Conservation (phyloP, 2,329 filamentous ascomycete genomes). For the Claviceps citrina region DNA sequence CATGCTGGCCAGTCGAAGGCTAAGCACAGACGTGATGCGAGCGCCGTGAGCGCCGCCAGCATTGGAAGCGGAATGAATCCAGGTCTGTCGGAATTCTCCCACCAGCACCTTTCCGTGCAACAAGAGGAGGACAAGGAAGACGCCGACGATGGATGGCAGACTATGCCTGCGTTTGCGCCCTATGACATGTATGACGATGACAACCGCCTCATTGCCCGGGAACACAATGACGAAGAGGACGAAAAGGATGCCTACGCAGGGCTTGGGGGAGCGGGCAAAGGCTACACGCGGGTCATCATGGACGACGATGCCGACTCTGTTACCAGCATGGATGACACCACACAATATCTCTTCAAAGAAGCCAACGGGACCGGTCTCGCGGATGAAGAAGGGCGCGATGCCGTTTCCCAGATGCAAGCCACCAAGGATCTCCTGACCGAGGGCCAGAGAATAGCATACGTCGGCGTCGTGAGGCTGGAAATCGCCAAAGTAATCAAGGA, state of each 20-base stretch:
- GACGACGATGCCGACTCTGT: slow-evolving; percentile 90
- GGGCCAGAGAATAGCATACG: slow-evolving; percentile 89
- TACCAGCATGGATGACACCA: slow-evolving; percentile 95
- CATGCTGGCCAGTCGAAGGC: slow-evolving; percentile 6
- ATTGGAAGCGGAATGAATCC: slow-evolving; percentile 8
- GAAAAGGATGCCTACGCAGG: slow-evolving; percentile 55
- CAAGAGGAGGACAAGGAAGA: slow-evolving; percentile 35
- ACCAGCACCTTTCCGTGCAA: slow-evolving; percentile 57
- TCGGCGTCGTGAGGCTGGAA: slow-evolving; percentile 71
- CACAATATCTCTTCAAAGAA: slow-evolving; percentile 84
- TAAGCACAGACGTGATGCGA: slow-evolving; percentile 22
- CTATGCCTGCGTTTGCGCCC: slow-evolving; percentile 83
- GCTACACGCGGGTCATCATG: slow-evolving; percentile 86
- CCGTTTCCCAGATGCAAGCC: slow-evolving; percentile 79
- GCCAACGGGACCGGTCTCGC: slow-evolving; percentile 39
- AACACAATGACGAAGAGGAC: slow-evolving; percentile 57
- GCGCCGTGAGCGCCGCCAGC: slow-evolving; percentile 20
- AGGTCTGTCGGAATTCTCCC: slow-evolving; percentile 70
- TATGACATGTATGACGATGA: slow-evolving; percentile 96
- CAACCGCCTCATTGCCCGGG: slow-evolving; percentile 70
- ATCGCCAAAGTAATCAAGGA: slow-evolving; percentile 64
- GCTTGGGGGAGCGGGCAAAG: slow-evolving; percentile 79
- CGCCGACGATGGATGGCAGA: slow-evolving; percentile 69
- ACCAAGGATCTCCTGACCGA: slow-evolving; percentile 93
- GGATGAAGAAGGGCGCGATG: slow-evolving; percentile 64